Evolutionary conservation across 2,329 filamentous ascomycete genomes (phyloP).

Genomic region (Penicillium italicum): DNA sequence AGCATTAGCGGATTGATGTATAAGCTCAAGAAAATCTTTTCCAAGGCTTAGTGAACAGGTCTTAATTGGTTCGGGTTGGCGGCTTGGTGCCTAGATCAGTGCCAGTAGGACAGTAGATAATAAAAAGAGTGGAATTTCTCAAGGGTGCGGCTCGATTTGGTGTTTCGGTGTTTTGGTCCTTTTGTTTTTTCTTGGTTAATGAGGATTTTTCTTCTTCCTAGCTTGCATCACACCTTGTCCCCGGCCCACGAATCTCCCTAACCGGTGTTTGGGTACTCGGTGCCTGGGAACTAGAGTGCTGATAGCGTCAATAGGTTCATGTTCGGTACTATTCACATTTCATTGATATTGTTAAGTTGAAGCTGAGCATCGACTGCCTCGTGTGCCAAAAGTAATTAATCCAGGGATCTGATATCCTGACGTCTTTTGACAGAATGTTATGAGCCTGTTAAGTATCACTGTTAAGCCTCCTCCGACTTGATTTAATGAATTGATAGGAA

Average conservation of each 20-base stretch:
- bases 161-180: neutral
- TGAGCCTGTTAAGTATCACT: neutral
- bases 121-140: neutral
- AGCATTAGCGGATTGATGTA: neutral
- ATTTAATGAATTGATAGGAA: neutral
- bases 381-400: neutral
- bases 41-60: neutral
- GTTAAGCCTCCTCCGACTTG: neutral
- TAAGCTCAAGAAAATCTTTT: neutral
- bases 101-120: neutral
- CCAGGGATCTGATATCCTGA: conserved; percentile 2
- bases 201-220: neutral
- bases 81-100: neutral
- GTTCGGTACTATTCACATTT: neutral
- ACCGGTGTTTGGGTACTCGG: neutral
- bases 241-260: conserved; percentile 3
- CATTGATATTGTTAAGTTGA: neutral
- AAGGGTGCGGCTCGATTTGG: neutral
- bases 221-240: neutral
- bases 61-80: neutral
- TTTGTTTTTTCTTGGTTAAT: neutral
- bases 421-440: neutral
- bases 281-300: neutral
- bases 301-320: neutral
- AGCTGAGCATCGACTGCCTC: neutral